Percentiles rank a stretch among this genome's conserved stretches.
Conservation (phyloP, 371 early-diverging fungal genomes). For the Mucor irregularis region DNA sequence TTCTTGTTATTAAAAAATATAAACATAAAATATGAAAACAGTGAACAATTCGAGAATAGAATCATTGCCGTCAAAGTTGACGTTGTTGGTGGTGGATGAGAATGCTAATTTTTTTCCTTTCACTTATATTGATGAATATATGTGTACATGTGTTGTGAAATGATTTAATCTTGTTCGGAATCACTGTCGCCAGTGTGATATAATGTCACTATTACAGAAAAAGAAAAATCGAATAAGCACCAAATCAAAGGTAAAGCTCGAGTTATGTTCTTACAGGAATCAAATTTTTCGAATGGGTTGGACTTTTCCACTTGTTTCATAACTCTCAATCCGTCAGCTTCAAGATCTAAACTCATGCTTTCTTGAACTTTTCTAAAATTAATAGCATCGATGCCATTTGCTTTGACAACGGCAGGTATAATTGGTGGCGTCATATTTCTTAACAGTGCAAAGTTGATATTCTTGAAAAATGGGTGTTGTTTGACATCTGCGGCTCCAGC, state of each 20-base stretch:
- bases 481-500: conserved; percentile 96
- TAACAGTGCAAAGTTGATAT: conserved; percentile 90
- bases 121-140: too few species aligned
- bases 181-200: conserved; percentile 69
- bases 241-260: not conserved
- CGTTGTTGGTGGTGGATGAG: too few species aligned
- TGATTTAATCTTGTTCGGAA: conserved; percentile 23
- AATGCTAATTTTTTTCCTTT: too few species aligned
- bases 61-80: too few species aligned
- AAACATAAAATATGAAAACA: too few species aligned
- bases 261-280: conserved; percentile 56
- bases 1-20: too few species aligned
- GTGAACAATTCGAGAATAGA: too few species aligned
- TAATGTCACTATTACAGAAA: conserved; percentile 61
- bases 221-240: conserved; percentile 3
- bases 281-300: conserved; percentile 73
- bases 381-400: conserved; percentile 64
- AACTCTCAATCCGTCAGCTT: conserved; percentile 37
- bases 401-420: conserved; percentile 64
- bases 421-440: conserved; percentile 90
- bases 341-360: conserved; percentile 65
- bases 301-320: conserved; percentile 14
- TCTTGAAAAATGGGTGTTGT: conserved; percentile 90
- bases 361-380: conserved; percentile 74
- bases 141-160: not conserved